Conservation (phyloP, 805 yeast genomes). For the Yamadazyma olivae region DNA sequence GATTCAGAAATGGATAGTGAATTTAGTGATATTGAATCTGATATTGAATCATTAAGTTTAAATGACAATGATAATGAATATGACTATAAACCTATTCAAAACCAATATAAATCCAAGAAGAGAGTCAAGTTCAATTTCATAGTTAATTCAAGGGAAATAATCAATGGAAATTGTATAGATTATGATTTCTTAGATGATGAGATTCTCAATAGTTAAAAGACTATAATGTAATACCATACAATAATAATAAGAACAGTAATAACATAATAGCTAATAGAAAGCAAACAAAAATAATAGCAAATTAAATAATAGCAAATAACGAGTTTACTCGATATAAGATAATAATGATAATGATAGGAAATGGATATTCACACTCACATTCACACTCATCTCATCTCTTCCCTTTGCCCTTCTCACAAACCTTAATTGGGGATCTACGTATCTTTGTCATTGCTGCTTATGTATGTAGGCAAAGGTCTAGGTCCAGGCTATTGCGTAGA, state of each 20-base stretch:
- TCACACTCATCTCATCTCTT: neutral
- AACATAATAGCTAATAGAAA: too few species aligned
- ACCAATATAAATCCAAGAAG: constrained; percentile 3
- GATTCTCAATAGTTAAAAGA: too few species aligned
- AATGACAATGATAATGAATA: neutral
- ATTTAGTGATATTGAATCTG: constrained; percentile 5
- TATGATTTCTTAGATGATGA: constrained; percentile 38
- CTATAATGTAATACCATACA: too few species aligned
- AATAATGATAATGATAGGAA: neutral
- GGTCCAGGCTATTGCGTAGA: too few species aligned
- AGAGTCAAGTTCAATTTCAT: constrained; percentile 42
- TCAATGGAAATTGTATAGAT: constrained; percentile 42
- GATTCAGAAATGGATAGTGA: neutral
- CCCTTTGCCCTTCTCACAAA: neutral
- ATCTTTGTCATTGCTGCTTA: too few species aligned
- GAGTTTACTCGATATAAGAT: neutral
- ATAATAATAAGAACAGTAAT: too few species aligned
- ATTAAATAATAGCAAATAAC: too few species aligned
- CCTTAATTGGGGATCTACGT: too few species aligned
- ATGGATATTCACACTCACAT: neutral
- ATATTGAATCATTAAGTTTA: constrained; percentile 3
- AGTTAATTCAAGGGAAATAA: constrained; percentile 43
- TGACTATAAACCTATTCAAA: constrained; percentile 3
- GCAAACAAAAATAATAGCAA: too few species aligned
- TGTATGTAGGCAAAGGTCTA: too few species aligned